Evolutionary conservation across 345 rosid species (phyloP), one percentile per base, ranked within the genome.

Genomic region (Citrus medica): DNA sequence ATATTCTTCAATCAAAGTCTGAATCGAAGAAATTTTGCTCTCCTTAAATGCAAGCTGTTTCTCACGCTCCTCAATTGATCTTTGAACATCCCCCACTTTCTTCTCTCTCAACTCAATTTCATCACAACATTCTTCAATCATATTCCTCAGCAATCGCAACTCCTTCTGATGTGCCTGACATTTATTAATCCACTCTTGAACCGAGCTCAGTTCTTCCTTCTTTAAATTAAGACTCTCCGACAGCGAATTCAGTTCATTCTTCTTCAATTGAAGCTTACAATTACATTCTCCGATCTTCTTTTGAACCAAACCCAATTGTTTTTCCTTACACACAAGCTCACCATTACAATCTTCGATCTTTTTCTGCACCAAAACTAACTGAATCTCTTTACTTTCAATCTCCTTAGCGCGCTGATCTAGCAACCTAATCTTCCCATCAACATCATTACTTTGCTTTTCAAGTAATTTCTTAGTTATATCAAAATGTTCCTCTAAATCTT

Each of bases 81-180:
- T 37, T 42, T 53, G 46, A 28, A 77, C 32, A 21, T 24, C 63
- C 40, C 37, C 21, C 25, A 79, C 71, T 55, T 79, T 68, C 13
- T 40, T 59, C 66, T 78, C 21, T 68, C 62, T 67, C 60, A 59
- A 73, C 25, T 84, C 40, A 59, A 81, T 70, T 66, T 81, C 74
- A 27, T 53, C 37, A 17, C 51, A 46, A 13, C 51, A 3, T 12
- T 46, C 5, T 46, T 46, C 5, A 46, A 46, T 46, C 16, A 12
- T 10, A 46, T 46, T 12, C 1, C 13, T 46, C 51, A 46, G 10
- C 51, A 46, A 46, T 3, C 1, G 51, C 51, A 46, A 46, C 51
- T 46, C 51, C 51, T 3, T 46, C 51, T 46, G 17, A 46, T 3
- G 1, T 3, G 51, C 51, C 51, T 46, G 51, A 46, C 5, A 46